Evolutionary conservation across 331 rosid genomes (phyloP), one percentile per base, ranked within the genome.

Genomic region (Rosa hybrid): DNA sequence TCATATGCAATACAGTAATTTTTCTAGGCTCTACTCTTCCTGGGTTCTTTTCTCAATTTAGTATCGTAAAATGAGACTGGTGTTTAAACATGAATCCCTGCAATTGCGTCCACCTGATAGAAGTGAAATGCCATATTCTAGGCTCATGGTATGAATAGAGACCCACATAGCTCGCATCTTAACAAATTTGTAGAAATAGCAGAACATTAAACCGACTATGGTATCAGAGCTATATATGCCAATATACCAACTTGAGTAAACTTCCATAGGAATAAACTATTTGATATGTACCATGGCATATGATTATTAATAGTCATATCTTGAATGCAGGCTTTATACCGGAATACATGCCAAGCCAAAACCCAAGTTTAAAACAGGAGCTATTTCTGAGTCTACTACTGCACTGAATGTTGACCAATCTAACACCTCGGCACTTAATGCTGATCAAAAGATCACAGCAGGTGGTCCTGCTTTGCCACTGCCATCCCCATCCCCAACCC

Each of bases 291-390:
- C 64, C 77, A 51, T 51, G 59, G 18, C 23, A 8, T 12, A 25
- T 21, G 7, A n/a, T 45, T n/a, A n/a, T 44, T 7, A 70, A 21
- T 21, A 1, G 2, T 60, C 4, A 62, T 11, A 13, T 77, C 20
- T 46, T 76, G 50, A 56, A 30, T 82, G 88, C 90, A 96, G 99
- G 91, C 77, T 96, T 76, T 96, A 91, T 79, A 96, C 99, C 0
- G 98, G 97, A 79, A 91, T 96, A 62, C 98, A 96, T 82, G 97
- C 99, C 21, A 96, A 89, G 86, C 84, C 90, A 25, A 96, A 96
- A 80, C 94, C 97, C 39, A 96, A 93, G 59, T 90, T 91, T 57
- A 93, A 89, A 85, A 88, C 90, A 4, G 98, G 98, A 75, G 97
- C 99, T 54, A 96, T 96, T 79, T 90, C 94, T 0, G 99, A 96